Evolutionary conservation across 2,329 filamentous ascomycete genomes (phyloP).

Genomic region (Cercospora canescens): DNA sequence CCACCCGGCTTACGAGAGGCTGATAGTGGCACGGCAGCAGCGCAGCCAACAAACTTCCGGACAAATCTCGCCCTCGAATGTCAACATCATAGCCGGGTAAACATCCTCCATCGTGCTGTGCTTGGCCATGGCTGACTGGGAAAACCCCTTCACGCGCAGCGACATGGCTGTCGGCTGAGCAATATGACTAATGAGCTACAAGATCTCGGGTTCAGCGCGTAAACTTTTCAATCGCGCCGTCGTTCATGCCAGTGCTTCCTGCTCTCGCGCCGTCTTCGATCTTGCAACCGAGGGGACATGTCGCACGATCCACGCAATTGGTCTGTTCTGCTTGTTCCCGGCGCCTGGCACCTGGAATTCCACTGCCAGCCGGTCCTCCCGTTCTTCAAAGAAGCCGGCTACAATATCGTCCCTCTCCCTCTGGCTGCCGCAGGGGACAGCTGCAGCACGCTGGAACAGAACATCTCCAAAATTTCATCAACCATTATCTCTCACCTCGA

Average conservation of each 20-base stretch:
- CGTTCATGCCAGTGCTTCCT: too few relatives aligned
- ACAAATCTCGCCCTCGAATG: background rate
- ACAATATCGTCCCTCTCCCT: slow-evolving; percentile 6
- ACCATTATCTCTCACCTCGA: background rate
- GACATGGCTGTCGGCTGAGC: background rate
- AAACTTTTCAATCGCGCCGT: too few relatives aligned
- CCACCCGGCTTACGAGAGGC: background rate
- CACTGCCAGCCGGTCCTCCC: slow-evolving; percentile 11
- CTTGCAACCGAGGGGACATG: background rate
- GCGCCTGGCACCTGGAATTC: slow-evolving; percentile 14
- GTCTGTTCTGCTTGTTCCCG: slow-evolving; percentile 12
- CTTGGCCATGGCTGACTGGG: background rate
- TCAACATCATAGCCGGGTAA: background rate
- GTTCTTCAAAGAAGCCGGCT: slow-evolving; percentile 11
- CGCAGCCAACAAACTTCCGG: background rate
- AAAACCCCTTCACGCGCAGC: background rate
- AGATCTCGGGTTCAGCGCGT: too few relatives aligned
- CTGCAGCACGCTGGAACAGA: slow-evolving; percentile 5
- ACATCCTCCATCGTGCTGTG: background rate
- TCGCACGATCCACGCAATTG: background rate
- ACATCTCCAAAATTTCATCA: background rate
- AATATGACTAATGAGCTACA: background rate
- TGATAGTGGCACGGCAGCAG: background rate
- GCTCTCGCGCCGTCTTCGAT: background rate
- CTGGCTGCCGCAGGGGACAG: slow-evolving; percentile 11